Conservation (phyloP, 2,329 filamentous ascomycete species). For the Samsoniella hepiali region DNA sequence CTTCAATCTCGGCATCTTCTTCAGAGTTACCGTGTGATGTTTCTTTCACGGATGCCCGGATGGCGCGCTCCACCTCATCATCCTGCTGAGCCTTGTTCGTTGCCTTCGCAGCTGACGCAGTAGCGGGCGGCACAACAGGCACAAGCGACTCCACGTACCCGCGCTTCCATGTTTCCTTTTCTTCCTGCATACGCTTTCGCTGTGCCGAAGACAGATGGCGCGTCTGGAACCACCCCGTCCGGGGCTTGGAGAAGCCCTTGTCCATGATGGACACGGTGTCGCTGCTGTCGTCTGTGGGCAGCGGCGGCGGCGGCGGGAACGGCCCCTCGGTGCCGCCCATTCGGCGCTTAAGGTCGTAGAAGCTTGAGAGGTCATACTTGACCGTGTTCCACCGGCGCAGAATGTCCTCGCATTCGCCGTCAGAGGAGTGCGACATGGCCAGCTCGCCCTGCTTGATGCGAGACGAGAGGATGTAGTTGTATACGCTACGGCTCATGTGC, state of each 20-base stretch:
- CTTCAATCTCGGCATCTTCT: conserved; percentile 69
- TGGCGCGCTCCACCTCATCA: conserved; percentile 68
- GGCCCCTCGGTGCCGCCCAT: conserved; percentile 21
- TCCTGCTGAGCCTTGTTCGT: conserved; percentile 28
- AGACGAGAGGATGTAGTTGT: conserved; percentile 77
- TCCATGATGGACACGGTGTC: conserved; percentile 19
- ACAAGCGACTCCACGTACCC: conserved; percentile 28
- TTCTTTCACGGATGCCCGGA: conserved; percentile 63
- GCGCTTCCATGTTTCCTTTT: conserved; percentile 44
- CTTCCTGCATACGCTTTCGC: conserved; percentile 47
- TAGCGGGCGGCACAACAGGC: not conserved
- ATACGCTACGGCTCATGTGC: conserved; percentile 64
- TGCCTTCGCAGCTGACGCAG: not conserved
- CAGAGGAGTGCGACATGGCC: conserved; percentile 54
- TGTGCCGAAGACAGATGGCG: conserved; percentile 49
- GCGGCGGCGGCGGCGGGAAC: conserved; percentile 10
- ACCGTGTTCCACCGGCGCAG: conserved; percentile 62
- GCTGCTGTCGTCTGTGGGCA: conserved; percentile 7
- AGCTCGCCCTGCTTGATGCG: conserved; percentile 72
- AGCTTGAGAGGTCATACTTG: conserved; percentile 58
- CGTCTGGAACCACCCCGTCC: conserved; percentile 48
- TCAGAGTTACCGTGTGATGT: conserved; percentile 66
- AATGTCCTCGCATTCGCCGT: conserved; percentile 61
- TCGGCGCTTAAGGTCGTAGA: conserved; percentile 52
- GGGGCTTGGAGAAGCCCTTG: conserved; percentile 30